Evolutionary conservation across 1,284 basidiomycete genomes (phyloP), one percentile per base, ranked within the genome.

Genomic region (Cryptococcus sp.): DNA sequence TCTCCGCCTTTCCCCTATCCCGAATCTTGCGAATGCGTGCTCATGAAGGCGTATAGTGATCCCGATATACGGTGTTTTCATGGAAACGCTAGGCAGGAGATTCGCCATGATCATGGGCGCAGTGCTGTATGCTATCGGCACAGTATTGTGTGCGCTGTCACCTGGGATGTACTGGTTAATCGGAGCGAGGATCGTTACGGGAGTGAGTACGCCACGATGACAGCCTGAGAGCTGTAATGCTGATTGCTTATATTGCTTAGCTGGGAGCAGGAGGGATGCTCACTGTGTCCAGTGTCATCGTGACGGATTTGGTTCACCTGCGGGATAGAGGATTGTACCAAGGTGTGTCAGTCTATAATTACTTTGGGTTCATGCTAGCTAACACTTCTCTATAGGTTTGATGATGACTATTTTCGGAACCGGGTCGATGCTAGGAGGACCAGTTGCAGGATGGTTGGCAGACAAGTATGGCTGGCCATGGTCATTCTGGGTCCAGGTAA

Each of bases 331-430:
- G 78, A 0, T 65, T 69, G 49, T 79, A 77, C 57, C 78, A 79
- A 61, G 78, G 78, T 74, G 50, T 55, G 67, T 61, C 7, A 22
- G 13, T 29, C 29, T 29, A 22, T 19, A 25, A 16, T 15, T n/a
- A 47, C 23, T 16, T 22, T 4, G 1, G 7, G 37, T 10, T 34
- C 29, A 34, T 34, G 29, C 29, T 34, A 10, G 29, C 29, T 34
- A 10, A 34, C 8, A 34, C 8, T 10, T 5, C 8, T 38, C 37
- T 11, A 26, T 26, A 72, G 71, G 73, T 20, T 63, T 75, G 44
- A 77, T 78, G 74, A 78, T 79, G 78, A 68, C 68, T 19, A 58
- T 78, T 48, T 79, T 79, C 49, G 78, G 76, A 3, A 45, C 67
- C 8, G 77, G 77, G 1, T 66, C 70, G 1, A 71, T 71, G 52